A percentile compares a stretch with the other conserved stretches of the same genome.
Conservation (phyloP, 108 stramenopile species). For the Phaeodactylum tricornutum region DNA sequence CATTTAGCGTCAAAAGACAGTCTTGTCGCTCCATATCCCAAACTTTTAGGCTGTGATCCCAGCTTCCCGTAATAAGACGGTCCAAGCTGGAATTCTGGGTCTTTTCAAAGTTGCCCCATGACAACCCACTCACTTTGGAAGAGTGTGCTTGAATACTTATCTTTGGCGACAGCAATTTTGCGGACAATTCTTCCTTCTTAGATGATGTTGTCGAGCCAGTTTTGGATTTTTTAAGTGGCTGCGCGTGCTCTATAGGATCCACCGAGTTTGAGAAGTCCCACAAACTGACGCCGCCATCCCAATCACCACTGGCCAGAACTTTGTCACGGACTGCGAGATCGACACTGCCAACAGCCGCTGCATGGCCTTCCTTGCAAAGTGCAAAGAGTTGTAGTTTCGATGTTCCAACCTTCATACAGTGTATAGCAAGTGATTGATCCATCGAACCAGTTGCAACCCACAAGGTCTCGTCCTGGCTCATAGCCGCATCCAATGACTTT, state of each 20-base stretch:
- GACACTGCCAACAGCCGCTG: constrained; percentile 41
- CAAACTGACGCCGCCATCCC: constrained; percentile 57
- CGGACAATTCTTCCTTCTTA: neutral
- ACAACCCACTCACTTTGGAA: constrained; percentile 62
- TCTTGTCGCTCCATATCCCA: constrained; percentile 68
- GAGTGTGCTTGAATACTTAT: constrained; percentile 41
- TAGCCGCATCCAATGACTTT: constrained; percentile 36
- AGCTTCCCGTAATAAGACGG: constrained; percentile 55
- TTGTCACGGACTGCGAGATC: constrained; percentile 16
- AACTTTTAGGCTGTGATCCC: constrained; percentile 74
- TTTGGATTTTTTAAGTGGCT: no score
- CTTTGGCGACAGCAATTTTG: constrained; percentile 5
- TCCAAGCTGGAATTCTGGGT: constrained; percentile 3
- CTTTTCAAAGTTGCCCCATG: constrained; percentile 35
- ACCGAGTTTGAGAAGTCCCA: constrained; percentile 44
- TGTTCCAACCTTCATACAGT: constrained; percentile 9
- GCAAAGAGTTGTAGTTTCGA: neutral
- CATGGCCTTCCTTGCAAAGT: constrained; percentile 23
- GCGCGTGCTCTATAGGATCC: constrained; percentile 5
- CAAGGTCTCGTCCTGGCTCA: neutral
- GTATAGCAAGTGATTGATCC: constrained; percentile 62
- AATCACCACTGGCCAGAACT: constrained; percentile 65
- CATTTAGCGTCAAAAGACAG: constrained; percentile 71
- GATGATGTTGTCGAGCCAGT: neutral
- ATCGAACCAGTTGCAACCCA: constrained; percentile 67